Evolutionary conservation across 1,284 basidiomycete species (phyloP), one percentile per base, ranked within the genome.

Genomic region (Ustilago curta): DNA sequence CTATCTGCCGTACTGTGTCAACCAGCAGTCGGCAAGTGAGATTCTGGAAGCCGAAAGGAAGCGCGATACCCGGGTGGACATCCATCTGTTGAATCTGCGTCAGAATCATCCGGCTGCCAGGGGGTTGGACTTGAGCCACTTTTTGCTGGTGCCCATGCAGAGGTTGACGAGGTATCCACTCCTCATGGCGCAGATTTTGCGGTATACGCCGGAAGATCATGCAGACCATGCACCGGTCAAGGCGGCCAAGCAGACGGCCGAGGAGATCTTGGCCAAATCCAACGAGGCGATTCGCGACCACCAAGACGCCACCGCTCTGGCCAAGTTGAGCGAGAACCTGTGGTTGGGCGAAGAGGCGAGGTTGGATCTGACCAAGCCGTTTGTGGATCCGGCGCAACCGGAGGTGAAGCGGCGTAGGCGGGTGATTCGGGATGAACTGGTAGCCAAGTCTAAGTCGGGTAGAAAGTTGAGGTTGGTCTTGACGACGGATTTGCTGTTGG

Each of bases 101-200:
- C 90, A 92, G 66, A 88, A 88, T 25, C 90, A 93, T 73, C 91
- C 93, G 1, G 86, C 89, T 1, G 90, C 91, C 5, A 88, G 95
- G 54, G 94, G 91, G 74, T 87, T 98, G 14, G 95, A 97, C 81
- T 86, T 98, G 8, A 93, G 93, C 1, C 93, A 92, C 76, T 97
- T 95, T 85, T 86, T 98, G 37, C 89, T 98, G 7, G 91, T 91
- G 19, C 95, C 95, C 0, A 97, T 97, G 95, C 95, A 97, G 19
- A 91, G 97, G 80, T 88, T 99, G 29, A 97, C 96, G 21, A 88
- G 96, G 71, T 99, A 99, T 84, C 97, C 97, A 7, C 88, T 99
- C 0, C 87, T 99, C 11, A 88, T 99, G 23, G 94, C 93, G 77
- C 95, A 94, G 18, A 93, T 98, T 27, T 86, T 93, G 60, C 98